Percentiles rank a stretch among this genome's conserved stretches.
These are phyloP conservation scores for Leishmania turanica DNA, from an alignment of 208 protist species.

Conservation along the genomic window DNA sequence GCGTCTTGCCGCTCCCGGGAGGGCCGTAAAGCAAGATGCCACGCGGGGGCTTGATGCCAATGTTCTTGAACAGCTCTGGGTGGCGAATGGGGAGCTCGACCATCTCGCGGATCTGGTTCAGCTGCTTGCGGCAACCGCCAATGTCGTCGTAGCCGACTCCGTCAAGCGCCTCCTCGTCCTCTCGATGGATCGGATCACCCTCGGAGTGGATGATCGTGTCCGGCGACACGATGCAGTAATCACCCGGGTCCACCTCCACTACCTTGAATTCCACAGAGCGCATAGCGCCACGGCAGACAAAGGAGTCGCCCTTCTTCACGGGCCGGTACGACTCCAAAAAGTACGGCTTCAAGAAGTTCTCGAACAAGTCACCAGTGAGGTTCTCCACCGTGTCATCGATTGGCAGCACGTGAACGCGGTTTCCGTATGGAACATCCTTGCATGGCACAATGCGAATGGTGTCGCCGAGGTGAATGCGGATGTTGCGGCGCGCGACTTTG, in stretches of 20 bases:
- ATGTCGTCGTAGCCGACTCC: conserved; percentile 99
- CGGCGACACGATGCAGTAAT: conserved; percentile 98
- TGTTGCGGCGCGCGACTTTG: conserved; percentile 99
- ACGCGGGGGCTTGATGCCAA: conserved; percentile 97
- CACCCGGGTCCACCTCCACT: conserved; percentile 98
- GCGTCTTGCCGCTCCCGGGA: conserved; percentile 99
- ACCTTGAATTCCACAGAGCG: conserved; percentile 99
- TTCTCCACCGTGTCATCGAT: conserved; percentile 99
- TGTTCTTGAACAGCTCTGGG: conserved; percentile 98
- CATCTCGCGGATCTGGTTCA: conserved; percentile 99
- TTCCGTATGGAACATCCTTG: conserved; percentile 98
- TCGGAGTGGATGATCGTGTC: conserved; percentile 99
- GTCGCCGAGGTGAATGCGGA: conserved; percentile 98
- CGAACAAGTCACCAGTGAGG: conserved; percentile 99
- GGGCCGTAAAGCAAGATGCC: conserved; percentile 99
- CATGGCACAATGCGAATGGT: conserved; percentile 96
- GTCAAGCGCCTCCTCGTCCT: conserved; percentile 98
- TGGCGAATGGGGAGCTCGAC: conserved; percentile 99
- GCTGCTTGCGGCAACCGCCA: conserved; percentile 98
- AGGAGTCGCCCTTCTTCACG: conserved; percentile 99
- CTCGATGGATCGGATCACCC: conserved; percentile 99
- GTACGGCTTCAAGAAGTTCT: conserved; percentile 99
- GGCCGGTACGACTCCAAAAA: conserved; percentile 99
- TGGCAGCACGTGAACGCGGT: conserved; percentile 99
- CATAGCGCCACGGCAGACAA: conserved; percentile 98